A percentile compares a stretch with the other conserved stretches of the same genome.
Conservation (phyloP, 2,329 filamentous ascomycete genomes). For the Pseudogymnoascus sp. region DNA sequence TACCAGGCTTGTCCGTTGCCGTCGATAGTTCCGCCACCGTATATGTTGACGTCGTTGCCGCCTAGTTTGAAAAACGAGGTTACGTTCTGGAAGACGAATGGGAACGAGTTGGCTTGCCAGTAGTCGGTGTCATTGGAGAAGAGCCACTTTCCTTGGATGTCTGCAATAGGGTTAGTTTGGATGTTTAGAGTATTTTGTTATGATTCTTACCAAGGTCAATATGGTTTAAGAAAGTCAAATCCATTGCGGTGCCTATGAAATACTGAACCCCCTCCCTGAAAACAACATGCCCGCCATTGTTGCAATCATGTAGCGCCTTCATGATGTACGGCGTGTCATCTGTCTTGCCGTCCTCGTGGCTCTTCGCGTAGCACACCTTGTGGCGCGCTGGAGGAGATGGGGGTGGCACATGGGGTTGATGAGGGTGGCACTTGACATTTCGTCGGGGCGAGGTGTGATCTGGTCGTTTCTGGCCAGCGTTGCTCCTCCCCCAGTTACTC, state of each 20-base stretch:
- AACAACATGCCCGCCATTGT: slow-evolving; percentile 41
- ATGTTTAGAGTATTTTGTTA: neutral
- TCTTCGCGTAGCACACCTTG: slow-evolving; percentile 20
- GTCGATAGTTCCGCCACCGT: slow-evolving; percentile 52
- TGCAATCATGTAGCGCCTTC: slow-evolving; percentile 41
- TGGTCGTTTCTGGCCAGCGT: slow-evolving; percentile 10
- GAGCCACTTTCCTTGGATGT: slow-evolving; percentile 48
- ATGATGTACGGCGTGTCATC: slow-evolving; percentile 46
- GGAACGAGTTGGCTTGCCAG: slow-evolving; percentile 55
- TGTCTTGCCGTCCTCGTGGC: slow-evolving; percentile 13
- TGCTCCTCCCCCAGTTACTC: slow-evolving; percentile 14
- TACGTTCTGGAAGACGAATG: slow-evolving; percentile 54
- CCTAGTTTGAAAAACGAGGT: slow-evolving; percentile 58
- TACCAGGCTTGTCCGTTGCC: slow-evolving; percentile 32
- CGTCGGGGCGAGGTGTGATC: slow-evolving; percentile 22
- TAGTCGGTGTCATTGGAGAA: slow-evolving; percentile 60
- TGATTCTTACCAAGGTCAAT: slow-evolving; percentile 47
- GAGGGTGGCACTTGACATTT: neutral
- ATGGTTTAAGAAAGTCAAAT: slow-evolving; percentile 53
- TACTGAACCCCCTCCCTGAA: slow-evolving; percentile 49
- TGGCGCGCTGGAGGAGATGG: neutral
- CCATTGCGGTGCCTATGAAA: slow-evolving; percentile 49
- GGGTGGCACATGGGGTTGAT: neutral
- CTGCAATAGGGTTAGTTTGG: slow-evolving; percentile 24
- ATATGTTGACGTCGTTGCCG: slow-evolving; percentile 56